Percentiles rank a stretch among this genome's conserved stretches.
Conservation (phyloP, 2,329 filamentous ascomycete species). For the Chrysosporium keratinophilum region DNA sequence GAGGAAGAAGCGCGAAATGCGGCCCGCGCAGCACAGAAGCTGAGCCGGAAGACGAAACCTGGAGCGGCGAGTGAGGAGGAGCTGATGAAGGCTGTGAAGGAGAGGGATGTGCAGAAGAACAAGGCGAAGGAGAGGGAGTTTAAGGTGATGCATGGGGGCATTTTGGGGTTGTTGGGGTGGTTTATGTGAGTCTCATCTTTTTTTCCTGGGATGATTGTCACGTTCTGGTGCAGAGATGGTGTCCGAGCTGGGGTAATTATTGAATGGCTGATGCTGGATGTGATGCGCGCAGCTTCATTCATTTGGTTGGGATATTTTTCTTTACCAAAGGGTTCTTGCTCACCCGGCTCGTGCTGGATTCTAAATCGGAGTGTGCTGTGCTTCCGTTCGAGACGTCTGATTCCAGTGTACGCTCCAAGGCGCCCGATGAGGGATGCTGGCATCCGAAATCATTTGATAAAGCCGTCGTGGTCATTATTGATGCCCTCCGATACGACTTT, state of each 20-base stretch:
- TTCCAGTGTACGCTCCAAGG: constrained; percentile 29
- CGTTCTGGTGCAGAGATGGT: background rate
- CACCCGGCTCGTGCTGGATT: constrained; percentile 68
- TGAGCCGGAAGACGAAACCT: background rate
- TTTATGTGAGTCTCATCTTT: constrained; percentile 29
- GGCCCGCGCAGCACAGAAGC: background rate
- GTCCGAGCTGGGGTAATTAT: background rate
- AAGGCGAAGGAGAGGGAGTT: constrained; percentile 30
- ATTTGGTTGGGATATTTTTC: constrained; percentile 72
- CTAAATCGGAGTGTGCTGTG: constrained; percentile 58
- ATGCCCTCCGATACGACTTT: constrained; percentile 94
- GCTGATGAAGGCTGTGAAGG: constrained; percentile 19
- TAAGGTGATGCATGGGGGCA: constrained; percentile 29
- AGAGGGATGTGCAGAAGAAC: constrained; percentile 23
- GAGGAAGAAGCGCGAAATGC: constrained; percentile 17
- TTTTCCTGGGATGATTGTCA: background rate
- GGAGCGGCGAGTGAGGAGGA: constrained; percentile 14
- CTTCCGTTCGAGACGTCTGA: constrained; percentile 51
- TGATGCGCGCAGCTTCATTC: constrained; percentile 47
- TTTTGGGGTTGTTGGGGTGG: constrained; percentile 32
- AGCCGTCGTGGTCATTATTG: constrained; percentile 80
- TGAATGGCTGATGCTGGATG: background rate
- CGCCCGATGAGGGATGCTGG: constrained; percentile 67
- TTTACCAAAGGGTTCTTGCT: constrained; percentile 94
- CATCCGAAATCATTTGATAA: constrained; percentile 89